Evolutionary conservation across 257 asterid genomes (phyloP).

Genomic region (Craterostigma plantagineum): DNA sequence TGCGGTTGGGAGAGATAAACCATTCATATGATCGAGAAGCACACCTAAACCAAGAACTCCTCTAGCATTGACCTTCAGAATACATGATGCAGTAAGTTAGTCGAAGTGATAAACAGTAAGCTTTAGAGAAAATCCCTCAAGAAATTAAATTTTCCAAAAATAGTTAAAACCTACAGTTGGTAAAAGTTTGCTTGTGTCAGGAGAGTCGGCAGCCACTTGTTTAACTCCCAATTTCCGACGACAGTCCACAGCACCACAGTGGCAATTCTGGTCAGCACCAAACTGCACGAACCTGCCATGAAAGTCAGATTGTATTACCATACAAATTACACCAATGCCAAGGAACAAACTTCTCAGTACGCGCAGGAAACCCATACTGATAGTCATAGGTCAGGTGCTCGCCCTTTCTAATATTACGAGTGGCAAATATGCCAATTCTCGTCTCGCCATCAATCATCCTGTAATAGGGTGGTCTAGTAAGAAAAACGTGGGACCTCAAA

Average conservation of each 20-base stretch:
- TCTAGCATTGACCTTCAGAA: no score
- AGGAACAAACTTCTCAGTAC: no score
- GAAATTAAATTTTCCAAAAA: no score
- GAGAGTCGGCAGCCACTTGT: conserved; percentile 45
- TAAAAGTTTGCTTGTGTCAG: conserved; percentile 22
- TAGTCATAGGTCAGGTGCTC: conserved; percentile 91
- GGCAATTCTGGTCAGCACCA: conserved; percentile 97
- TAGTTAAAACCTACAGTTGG: no score
- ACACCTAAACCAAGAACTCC: no score
- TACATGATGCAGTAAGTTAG: no score
- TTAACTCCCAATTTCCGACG: conserved; percentile 78
- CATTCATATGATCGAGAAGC: no score
- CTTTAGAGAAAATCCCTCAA: no score
- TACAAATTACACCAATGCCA: conserved; percentile 1
- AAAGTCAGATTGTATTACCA: no score
- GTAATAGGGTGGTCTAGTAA: conserved; percentile 16
- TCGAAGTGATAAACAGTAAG: no score
- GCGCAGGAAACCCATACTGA: conserved; percentile 38
- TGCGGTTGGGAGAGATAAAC: no score
- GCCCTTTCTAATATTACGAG: conserved; percentile 64
- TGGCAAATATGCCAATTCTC: conserved; percentile 94
- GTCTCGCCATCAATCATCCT: conserved; percentile 94
- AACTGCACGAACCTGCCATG: conserved; percentile 94
- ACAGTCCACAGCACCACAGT: conserved; percentile 80
- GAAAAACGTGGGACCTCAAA: background rate